Conservation (phyloP, 352 stramenopile species). For the Elongisporangium anandrum region DNA sequence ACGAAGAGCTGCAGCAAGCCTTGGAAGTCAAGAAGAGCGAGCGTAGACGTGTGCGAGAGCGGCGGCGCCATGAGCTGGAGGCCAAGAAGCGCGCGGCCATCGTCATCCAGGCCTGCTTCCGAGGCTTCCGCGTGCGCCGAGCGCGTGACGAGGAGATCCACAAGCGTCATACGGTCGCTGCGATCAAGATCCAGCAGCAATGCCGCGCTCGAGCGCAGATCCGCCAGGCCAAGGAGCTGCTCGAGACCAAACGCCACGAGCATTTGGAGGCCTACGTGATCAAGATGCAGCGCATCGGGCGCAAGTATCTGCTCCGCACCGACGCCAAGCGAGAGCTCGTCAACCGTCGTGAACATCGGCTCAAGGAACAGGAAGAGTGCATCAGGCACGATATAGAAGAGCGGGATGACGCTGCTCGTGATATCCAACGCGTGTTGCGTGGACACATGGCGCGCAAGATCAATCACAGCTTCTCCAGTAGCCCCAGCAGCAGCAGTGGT, state of each 20-base stretch:
- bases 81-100: conserved; percentile 15
- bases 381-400: conserved; percentile 9
- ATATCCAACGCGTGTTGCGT: conserved; percentile 46
- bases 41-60: conserved; percentile 26
- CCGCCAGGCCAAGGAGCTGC: conserved; percentile 30
- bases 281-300: conserved; percentile 35
- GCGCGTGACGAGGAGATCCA: conserved; percentile 13
- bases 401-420: conserved; percentile 20
- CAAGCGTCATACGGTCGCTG: conserved; percentile 26
- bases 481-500: conserved; percentile 14
- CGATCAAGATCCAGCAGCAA: conserved; percentile 40
- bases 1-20: conserved; percentile 50
- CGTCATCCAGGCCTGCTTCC: conserved; percentile 24
- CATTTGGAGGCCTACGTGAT: conserved; percentile 28
- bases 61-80: conserved; percentile 30
- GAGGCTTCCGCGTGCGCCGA: conserved; percentile 24
- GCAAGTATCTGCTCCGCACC: conserved; percentile 24
- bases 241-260: conserved; percentile 24
- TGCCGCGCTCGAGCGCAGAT: conserved; percentile 33
- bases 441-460: conserved; percentile 25
- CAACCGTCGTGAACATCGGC: conserved; percentile 14
- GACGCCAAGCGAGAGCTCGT: conserved; percentile 27
- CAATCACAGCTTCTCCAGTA: conserved; percentile 26
- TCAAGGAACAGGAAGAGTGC: conserved; percentile 16
- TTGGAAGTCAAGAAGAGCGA: conserved; percentile 39